Conservation (phyloP, 2,329 filamentous ascomycete species). For the Exophiala calicioides region DNA sequence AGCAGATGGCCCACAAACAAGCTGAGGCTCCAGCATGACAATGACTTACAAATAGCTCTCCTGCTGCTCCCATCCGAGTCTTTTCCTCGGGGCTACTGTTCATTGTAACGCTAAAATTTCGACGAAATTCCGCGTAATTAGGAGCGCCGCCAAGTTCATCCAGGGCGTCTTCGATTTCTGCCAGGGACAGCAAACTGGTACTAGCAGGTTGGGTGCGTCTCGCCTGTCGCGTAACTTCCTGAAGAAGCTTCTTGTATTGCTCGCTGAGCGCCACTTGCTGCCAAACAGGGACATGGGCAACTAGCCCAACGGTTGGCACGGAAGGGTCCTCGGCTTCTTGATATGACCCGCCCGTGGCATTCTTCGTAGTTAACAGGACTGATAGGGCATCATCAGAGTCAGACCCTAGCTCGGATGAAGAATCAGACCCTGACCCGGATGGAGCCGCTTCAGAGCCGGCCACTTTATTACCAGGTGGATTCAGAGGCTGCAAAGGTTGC, state of each 20-base stretch:
- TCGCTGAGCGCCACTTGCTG: constrained; percentile 5
- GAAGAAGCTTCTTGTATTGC: constrained; percentile 14
- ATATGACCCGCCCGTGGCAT: too few relatives aligned
- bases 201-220: background rate
- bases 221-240: constrained; percentile 15
- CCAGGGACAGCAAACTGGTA: constrained; percentile 5
- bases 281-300: background rate
- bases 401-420: too few relatives aligned
- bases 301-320: background rate
- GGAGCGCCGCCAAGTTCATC: constrained; percentile 6
- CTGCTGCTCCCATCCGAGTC: constrained; percentile 19
- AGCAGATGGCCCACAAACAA: too few relatives aligned
- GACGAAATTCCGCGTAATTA: constrained; percentile 9
- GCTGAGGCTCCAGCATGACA: too few relatives aligned
- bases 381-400: too few relatives aligned
- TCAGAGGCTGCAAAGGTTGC: constrained; percentile 5
- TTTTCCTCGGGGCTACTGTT: constrained; percentile 12
- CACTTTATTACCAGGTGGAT: too few relatives aligned
- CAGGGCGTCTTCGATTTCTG: constrained; percentile 20
- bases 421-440: too few relatives aligned
- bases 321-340: too few relatives aligned
- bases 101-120: constrained; percentile 5
- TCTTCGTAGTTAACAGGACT: too few relatives aligned
- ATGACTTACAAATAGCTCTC: constrained; percentile 23
- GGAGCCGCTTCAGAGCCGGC: too few relatives aligned